phyloP scores from a whole-genome alignment of 768 basidiomycete genomes.

The Rhizopogon vulgaris region DNA sequence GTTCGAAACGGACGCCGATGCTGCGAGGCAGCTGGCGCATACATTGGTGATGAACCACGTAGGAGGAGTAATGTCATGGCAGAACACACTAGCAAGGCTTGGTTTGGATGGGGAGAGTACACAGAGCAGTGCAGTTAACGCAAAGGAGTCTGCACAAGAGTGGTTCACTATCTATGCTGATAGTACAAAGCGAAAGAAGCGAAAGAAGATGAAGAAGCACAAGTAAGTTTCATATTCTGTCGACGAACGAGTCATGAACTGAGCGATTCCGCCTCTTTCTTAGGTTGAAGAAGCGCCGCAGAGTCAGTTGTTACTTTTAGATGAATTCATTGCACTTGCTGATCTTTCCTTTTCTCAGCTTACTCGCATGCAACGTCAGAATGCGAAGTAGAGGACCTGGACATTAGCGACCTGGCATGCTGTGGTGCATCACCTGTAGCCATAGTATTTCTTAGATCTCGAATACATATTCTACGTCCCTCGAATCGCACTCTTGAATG shows the following conservation, averaged over 20 bases:
- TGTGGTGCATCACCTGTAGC: not conserved
- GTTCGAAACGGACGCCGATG: slow-evolving; percentile 71
- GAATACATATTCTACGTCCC: not conserved
- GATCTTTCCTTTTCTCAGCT: slow-evolving; percentile 28
- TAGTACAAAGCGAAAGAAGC: slow-evolving; percentile 77
- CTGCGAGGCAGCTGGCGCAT: slow-evolving; percentile 73
- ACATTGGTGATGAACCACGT: slow-evolving; percentile 64
- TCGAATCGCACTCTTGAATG: not conserved
- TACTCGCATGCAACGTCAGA: slow-evolving; percentile 35
- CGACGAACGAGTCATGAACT: slow-evolving; percentile 1
- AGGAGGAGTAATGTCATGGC: slow-evolving; percentile 61
- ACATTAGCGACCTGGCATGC: not conserved
- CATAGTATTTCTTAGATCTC: not conserved
- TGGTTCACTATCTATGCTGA: slow-evolving; percentile 68
- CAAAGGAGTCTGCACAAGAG: slow-evolving; percentile 49
- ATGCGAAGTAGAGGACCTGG: slow-evolving; percentile 16
- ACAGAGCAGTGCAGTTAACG: slow-evolving; percentile 44
- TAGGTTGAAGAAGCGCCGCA: slow-evolving; percentile 88
- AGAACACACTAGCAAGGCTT: slow-evolving; percentile 55
- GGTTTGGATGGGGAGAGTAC: slow-evolving; percentile 52
- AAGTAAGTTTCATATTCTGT: slow-evolving; percentile 51
- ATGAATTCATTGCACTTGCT: slow-evolving; percentile 6
- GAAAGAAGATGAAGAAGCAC: slow-evolving; percentile 97
- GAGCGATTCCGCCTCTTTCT: slow-evolving; percentile 1
- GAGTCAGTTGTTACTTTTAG: slow-evolving; percentile 42